Conservation (phyloP, 768 basidiomycete genomes). For the Phallus indusiatus region DNA sequence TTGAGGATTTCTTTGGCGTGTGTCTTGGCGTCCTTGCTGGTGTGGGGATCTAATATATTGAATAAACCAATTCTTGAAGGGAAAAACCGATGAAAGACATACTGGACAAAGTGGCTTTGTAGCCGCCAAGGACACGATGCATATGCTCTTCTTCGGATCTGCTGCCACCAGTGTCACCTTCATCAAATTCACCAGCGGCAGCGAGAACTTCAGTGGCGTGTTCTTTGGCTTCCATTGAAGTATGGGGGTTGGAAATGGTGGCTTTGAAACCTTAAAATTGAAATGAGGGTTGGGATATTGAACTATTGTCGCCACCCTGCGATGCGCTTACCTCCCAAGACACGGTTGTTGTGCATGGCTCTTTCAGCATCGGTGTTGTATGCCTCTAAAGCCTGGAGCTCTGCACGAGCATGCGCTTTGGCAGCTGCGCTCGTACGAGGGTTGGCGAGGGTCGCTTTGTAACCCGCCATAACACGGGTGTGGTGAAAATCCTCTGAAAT, state of each 20-base stretch:
- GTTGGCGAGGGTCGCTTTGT: conserved; percentile 17
- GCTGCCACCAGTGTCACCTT: conserved; percentile 10
- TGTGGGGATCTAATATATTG: conserved; percentile 31
- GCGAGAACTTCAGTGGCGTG: conserved; percentile 46
- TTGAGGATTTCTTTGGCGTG: conserved; percentile 37
- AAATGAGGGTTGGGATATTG: too few species aligned
- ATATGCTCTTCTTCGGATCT: conserved; percentile 27
- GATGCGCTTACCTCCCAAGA: conserved; percentile 1
- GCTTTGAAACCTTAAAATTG: conserved; percentile 6
- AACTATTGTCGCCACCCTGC: too few species aligned
- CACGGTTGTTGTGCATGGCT: conserved; percentile 6
- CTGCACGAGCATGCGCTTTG: conserved; percentile 38
- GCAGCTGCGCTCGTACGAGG: conserved; percentile 48
- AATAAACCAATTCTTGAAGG: not conserved
- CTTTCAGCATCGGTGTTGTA: conserved; percentile 2
- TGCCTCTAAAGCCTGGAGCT: conserved; percentile 25
- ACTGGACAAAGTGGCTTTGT: conserved; percentile 48
- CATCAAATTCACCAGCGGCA: conserved; percentile 30
- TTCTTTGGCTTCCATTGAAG: conserved; percentile 39
- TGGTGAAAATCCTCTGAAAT: conserved; percentile 1
- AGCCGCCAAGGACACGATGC: conserved; percentile 42
- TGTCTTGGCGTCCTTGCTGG: conserved; percentile 45
- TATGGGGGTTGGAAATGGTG: conserved; percentile 28
- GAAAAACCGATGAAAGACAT: conserved; percentile 8
- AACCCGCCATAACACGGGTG: conserved; percentile 5